Percentiles rank a stretch among this genome's conserved stretches.
These are phyloP conservation scores for Dictyostelium capitatum DNA, from an alignment of 78 protist genomes.

Conservation along the genomic window DNA sequence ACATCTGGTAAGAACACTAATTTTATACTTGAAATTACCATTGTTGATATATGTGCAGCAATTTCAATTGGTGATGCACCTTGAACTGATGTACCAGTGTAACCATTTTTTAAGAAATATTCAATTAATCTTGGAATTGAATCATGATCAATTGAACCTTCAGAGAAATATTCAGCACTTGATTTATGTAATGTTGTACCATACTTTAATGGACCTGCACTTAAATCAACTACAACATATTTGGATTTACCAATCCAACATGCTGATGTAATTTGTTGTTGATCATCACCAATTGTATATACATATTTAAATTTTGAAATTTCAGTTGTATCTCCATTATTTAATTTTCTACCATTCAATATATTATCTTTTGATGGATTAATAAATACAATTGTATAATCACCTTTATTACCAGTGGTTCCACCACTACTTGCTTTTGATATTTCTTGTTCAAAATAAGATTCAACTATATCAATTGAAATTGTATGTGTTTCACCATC, in stretches of 20 bases:
- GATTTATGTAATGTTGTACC: conserved; percentile 77
- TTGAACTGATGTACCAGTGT: conserved; percentile 42
- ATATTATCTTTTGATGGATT: conserved; percentile 54
- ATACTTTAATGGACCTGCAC: conserved; percentile 52
- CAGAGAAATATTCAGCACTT: conserved; percentile 8
- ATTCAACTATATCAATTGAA: conserved; percentile 40
- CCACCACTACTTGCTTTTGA: neutral
- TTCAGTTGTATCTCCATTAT: neutral
- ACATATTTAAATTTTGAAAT: neutral
- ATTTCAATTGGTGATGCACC: conserved; percentile 74
- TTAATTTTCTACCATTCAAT: neutral
- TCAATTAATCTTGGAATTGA: conserved; percentile 71
- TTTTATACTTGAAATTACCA: conserved; percentile 10
- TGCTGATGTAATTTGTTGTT: conserved; percentile 21
- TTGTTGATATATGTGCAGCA: conserved; percentile 29
- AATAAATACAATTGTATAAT: conserved; percentile 36
- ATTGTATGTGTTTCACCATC: conserved; percentile 50
- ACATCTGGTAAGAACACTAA: conserved; percentile 18
- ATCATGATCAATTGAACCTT: conserved; percentile 46
- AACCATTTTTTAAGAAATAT: conserved; percentile 35
- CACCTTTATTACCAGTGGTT: neutral
- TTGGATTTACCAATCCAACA: conserved; percentile 60
- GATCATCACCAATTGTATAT: neutral
- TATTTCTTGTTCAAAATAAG: conserved; percentile 47
- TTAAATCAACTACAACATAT: conserved; percentile 40